Evolutionary conservation across 164 flowering plant genomes (phyloP).

Genomic region (Umbilicus rupestris): DNA sequence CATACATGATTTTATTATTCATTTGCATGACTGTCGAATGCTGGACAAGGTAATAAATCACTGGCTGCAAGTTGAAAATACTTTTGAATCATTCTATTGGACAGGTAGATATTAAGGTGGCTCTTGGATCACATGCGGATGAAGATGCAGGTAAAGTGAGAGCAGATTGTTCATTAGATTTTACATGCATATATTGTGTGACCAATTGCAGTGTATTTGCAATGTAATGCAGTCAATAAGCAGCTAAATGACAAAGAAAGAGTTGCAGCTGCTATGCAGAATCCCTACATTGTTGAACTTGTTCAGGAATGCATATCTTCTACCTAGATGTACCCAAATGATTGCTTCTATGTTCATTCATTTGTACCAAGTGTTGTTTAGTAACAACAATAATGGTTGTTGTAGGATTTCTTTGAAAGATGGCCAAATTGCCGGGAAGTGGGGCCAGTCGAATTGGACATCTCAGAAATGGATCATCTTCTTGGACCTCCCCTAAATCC

Average conservation of each 20-base stretch:
- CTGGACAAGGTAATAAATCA: too few relatives aligned
- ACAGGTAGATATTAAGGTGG: conserved; percentile 71
- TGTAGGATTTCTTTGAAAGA: too few relatives aligned
- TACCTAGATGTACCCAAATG: conserved; percentile 42
- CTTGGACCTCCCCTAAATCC: too few relatives aligned
- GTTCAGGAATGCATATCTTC: conserved; percentile 86
- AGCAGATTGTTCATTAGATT: too few relatives aligned
- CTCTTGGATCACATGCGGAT: conserved; percentile 79
- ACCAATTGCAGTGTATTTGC: neutral
- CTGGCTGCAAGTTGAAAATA: too few relatives aligned
- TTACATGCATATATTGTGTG: too few relatives aligned
- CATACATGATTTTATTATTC: neutral
- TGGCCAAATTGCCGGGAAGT: too few relatives aligned
- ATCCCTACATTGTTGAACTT: conserved; percentile 83
- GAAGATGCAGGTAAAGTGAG: conserved; percentile 63
- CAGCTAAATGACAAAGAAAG: conserved; percentile 93
- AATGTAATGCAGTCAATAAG: conserved; percentile 56
- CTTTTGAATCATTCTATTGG: conserved; percentile 8
- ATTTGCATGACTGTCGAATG: too few relatives aligned
- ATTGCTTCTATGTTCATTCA: neutral
- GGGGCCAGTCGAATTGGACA: too few relatives aligned
- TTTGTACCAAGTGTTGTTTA: conserved; percentile 3
- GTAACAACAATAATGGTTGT: too few relatives aligned
- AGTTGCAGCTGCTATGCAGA: conserved; percentile 90
- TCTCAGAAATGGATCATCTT: too few relatives aligned